phyloP scores from a whole-genome alignment of 225 moss, liverwort and hornwort genomes.

The Bryum argenteum region DNA sequence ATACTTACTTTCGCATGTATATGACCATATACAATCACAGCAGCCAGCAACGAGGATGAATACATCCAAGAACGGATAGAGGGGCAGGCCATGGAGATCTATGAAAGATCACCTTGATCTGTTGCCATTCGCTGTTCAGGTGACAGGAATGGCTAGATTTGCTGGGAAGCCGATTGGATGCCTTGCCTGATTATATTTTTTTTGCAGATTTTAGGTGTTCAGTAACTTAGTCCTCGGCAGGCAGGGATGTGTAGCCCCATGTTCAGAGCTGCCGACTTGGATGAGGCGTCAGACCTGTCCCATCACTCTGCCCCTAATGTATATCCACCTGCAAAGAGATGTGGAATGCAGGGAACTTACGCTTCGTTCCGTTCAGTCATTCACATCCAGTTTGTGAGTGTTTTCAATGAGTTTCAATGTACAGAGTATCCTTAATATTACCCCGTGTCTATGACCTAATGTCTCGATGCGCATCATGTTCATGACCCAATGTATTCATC shows the following conservation, averaged over 20 bases:
- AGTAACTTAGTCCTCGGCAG: slow-evolving; percentile 1
- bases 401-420: not conserved
- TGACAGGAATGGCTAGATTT: not conserved
- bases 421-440: too few relatives aligned
- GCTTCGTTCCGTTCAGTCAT: not conserved
- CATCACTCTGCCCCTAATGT: too few relatives aligned
- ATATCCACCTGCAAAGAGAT: slow-evolving; percentile 1
- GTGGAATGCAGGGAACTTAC: not conserved
- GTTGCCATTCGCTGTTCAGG: not conserved
- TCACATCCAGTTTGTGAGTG: not conserved
- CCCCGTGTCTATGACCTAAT: too few relatives aligned
- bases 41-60: not conserved
- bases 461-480: too few relatives aligned
- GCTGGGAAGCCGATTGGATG: slow-evolving; percentile 14
- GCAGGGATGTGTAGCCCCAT: not conserved
- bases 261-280: slow-evolving; percentile 1
- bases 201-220: not conserved
- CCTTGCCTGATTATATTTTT: not conserved
- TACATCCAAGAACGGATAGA: not conserved
- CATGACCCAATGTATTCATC: too few relatives aligned
- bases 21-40: not conserved
- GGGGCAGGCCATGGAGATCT: not conserved
- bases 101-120: not conserved
- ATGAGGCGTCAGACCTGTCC: not conserved
- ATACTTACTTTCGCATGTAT: not conserved